A percentile compares a stretch with the other conserved stretches of the same genome.
These are phyloP conservation scores for Puccinellia tenuiflora DNA, from an alignment of 176 grass and related monocot species.

Conservation along the genomic window DNA sequence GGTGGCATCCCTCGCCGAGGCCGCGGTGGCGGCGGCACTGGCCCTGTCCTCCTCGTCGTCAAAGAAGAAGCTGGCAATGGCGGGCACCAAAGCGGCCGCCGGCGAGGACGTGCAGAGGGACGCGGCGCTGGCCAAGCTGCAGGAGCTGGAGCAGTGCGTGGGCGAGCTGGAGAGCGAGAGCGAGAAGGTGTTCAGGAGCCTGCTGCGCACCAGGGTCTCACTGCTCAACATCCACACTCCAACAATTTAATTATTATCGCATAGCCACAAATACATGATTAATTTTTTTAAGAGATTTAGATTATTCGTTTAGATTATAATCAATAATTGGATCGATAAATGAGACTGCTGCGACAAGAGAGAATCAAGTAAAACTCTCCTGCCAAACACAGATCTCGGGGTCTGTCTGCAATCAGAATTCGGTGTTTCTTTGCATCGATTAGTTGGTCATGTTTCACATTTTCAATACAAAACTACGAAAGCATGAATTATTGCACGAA, in stretches of 20 bases:
- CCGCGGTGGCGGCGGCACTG: neutral
- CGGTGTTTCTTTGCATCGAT: too few relatives aligned
- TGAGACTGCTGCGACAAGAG: too few relatives aligned
- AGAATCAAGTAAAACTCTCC: too few relatives aligned
- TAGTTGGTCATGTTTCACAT: too few relatives aligned
- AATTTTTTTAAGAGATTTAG: too few relatives aligned
- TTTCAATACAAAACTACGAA: too few relatives aligned
- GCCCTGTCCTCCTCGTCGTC: neutral
- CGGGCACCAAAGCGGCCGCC: neutral
- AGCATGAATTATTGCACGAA: too few relatives aligned
- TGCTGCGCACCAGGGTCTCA: conserved; percentile 49
- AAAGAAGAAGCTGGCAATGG: neutral
- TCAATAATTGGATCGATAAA: too few relatives aligned
- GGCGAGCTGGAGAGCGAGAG: conserved; percentile 56
- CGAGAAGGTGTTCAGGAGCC: conserved; percentile 60
- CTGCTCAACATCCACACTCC: conserved; percentile 75
- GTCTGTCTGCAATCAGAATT: too few relatives aligned
- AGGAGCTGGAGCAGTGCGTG: conserved; percentile 50
- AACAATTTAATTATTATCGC: neutral
- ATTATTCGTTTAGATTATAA: too few relatives aligned
- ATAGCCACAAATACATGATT: too few relatives aligned
- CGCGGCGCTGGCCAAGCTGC: conserved; percentile 27
- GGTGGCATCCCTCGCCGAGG: conserved; percentile 19
- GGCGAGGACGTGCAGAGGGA: conserved; percentile 26
- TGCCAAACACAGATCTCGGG: too few relatives aligned